Evolutionary conservation across 306 rosid species (phyloP).

Genomic region (Sophora flavescens): DNA sequence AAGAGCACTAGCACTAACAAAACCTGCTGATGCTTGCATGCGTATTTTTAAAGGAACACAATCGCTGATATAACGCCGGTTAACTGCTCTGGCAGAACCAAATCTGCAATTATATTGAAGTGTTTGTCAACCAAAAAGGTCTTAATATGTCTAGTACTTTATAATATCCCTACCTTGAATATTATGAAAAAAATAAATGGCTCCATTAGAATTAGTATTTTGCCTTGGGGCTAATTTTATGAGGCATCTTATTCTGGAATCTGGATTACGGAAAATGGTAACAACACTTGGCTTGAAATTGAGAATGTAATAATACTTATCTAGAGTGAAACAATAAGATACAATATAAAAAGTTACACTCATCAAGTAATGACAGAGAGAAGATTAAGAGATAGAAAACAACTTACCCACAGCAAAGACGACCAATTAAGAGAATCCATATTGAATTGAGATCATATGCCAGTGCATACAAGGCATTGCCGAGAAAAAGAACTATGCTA

Average conservation of each 20-base stretch:
- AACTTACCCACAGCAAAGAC: slow-evolving; percentile 86
- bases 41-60: slow-evolving; percentile 84
- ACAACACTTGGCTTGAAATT: not conserved
- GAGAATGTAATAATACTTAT: not conserved
- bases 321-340: slow-evolving; percentile 16
- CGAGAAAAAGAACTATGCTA: slow-evolving; percentile 75
- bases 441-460: slow-evolving; percentile 82
- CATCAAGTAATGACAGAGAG: slow-evolving; percentile 32
- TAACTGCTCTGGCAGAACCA: slow-evolving; percentile 96
- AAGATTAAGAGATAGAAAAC: slow-evolving; percentile 35
- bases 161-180: slow-evolving; percentile 12
- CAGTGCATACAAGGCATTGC: slow-evolving; percentile 78
- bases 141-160: slow-evolving; percentile 16
- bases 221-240: slow-evolving; percentile 1
- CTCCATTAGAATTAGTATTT: not conserved
- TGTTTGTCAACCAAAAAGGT: slow-evolving; percentile 12
- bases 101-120: slow-evolving; percentile 60
- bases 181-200: slow-evolving; percentile 1
- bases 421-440: slow-evolving; percentile 86
- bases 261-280: not conserved
- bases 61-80: slow-evolving; percentile 91
- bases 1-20: slow-evolving; percentile 95
- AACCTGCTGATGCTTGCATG: slow-evolving; percentile 95
- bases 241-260: not conserved
- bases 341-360: slow-evolving; percentile 5